phyloP scores from a whole-genome alignment of 1,284 basidiomycete genomes.

The Papiliotrema nemorosa region DNA sequence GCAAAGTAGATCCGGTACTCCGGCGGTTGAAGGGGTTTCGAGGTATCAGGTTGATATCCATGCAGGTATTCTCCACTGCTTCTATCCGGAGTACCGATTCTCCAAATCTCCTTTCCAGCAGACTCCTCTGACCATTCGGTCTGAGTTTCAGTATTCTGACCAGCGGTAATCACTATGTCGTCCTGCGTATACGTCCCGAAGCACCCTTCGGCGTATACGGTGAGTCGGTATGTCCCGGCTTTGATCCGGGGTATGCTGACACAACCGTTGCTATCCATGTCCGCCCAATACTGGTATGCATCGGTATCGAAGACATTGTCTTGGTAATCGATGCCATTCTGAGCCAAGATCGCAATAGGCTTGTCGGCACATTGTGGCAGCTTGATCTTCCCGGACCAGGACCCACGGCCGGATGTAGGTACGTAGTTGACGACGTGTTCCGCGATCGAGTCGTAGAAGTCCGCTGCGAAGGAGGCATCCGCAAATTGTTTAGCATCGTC shows the following conservation, averaged over 20 bases:
- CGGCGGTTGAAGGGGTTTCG: conserved; percentile 17
- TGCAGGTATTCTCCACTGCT: conserved; percentile 30
- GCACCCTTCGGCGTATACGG: conserved; percentile 35
- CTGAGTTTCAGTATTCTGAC: conserved; percentile 6
- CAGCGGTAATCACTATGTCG: conserved; percentile 21
- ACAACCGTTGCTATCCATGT: conserved; percentile 21
- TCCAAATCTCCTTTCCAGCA: conserved; percentile 32
- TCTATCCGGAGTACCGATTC: conserved; percentile 33
- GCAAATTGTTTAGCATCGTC: conserved; percentile 20
- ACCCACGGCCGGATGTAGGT: conserved; percentile 20
- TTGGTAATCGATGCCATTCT: conserved; percentile 31
- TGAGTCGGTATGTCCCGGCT: conserved; percentile 36
- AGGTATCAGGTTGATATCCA: conserved; percentile 20
- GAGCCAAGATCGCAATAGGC: conserved; percentile 26
- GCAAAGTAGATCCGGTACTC: conserved; percentile 37
- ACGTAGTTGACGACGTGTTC: conserved; percentile 26
- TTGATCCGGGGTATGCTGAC: conserved; percentile 29
- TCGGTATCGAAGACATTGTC: conserved; percentile 22
- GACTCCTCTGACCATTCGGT: conserved; percentile 25
- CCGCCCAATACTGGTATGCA: conserved; percentile 38
- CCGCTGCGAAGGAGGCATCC: conserved; percentile 19
- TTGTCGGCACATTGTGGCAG: conserved; percentile 23
- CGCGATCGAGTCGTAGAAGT: conserved; percentile 39
- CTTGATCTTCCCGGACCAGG: conserved; percentile 18
- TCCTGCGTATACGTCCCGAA: conserved; percentile 38